These are phyloP conservation scores for Pleurotus platypus DNA, from an alignment of 768 basidiomycete genomes.

Conservation along the genomic window DNA sequence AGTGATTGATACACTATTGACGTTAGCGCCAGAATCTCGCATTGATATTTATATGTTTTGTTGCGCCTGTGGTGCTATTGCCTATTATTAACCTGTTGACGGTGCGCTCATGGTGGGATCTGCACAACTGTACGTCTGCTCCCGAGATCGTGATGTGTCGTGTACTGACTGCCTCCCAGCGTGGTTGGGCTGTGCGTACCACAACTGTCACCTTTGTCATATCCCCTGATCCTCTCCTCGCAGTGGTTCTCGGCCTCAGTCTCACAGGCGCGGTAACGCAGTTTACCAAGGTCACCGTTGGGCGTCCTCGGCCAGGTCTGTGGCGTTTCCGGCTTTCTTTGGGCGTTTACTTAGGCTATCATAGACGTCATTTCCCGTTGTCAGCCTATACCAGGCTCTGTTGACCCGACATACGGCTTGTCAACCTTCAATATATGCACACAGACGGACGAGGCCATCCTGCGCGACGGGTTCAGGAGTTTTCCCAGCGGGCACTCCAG, in stretches of 20 bases:
- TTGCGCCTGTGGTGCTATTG: constrained; percentile 69
- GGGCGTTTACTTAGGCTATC: not conserved
- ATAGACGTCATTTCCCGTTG: constrained; percentile 70
- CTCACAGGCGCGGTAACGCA: constrained; percentile 83
- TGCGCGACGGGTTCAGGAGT: constrained; percentile 86
- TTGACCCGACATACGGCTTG: constrained; percentile 70
- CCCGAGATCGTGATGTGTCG: not conserved
- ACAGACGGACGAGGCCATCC: constrained; percentile 48
- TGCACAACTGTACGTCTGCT: constrained; percentile 57
- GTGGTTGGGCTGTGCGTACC: constrained; percentile 36
- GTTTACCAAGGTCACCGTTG: constrained; percentile 81
- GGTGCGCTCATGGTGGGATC: constrained; percentile 85
- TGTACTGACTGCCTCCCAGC: constrained; percentile 22
- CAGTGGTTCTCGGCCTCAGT: constrained; percentile 70
- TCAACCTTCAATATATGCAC: constrained; percentile 80
- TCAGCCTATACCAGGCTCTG: constrained; percentile 58
- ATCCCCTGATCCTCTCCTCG: not conserved
- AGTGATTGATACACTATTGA: not conserved
- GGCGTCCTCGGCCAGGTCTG: constrained; percentile 82
- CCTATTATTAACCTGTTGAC: constrained; percentile 67
- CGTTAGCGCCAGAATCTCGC: constrained; percentile 35
- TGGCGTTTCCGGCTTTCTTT: not conserved
- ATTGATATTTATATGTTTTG: constrained; percentile 48
- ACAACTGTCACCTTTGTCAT: not conserved
- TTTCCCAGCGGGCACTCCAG: constrained; percentile 93